Percentiles rank a stretch among this genome's conserved stretches.
Conservation (phyloP, 331 rosid species). For the Malus hybrid region DNA sequence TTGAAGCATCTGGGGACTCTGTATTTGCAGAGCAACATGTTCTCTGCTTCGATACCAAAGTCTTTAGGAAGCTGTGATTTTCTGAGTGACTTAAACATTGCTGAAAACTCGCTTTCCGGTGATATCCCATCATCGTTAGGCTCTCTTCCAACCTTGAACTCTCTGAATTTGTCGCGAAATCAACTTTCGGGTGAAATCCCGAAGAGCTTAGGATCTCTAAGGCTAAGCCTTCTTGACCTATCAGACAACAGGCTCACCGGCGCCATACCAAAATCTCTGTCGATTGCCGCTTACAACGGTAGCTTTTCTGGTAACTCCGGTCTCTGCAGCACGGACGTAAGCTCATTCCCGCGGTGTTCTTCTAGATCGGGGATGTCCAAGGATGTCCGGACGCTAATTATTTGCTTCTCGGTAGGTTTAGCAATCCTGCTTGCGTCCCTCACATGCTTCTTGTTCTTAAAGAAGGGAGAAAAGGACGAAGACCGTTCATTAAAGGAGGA, state of each 20-base stretch:
- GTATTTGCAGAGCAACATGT: conserved; percentile 43
- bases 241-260: conserved; percentile 59
- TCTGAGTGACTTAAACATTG: conserved; percentile 44
- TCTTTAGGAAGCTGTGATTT: conserved; percentile 49
- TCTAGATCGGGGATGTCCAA: conserved; percentile 27
- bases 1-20: conserved; percentile 44
- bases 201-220: conserved; percentile 31
- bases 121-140: conserved; percentile 64
- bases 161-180: conserved; percentile 56
- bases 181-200: conserved; percentile 70
- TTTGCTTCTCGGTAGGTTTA: conserved; percentile 33
- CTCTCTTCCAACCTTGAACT: conserved; percentile 44
- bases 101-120: conserved; percentile 42
- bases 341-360: conserved; percentile 44
- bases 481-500: conserved; percentile 63
- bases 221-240: conserved; percentile 63
- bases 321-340: conserved; percentile 48
- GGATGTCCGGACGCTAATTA: conserved; percentile 1
- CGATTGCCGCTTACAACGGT: conserved; percentile 62
- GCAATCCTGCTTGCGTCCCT: conserved; percentile 22
- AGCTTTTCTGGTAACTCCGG: conserved; percentile 65
- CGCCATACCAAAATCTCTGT: conserved; percentile 46
- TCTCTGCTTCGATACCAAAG: conserved; percentile 60
- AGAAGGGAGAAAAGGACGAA: conserved; percentile 32
- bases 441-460: conserved; percentile 22